These are phyloP conservation scores for Lachnum nothofagi DNA, from an alignment of 2,329 filamentous ascomycete species.

Conservation along the genomic window DNA sequence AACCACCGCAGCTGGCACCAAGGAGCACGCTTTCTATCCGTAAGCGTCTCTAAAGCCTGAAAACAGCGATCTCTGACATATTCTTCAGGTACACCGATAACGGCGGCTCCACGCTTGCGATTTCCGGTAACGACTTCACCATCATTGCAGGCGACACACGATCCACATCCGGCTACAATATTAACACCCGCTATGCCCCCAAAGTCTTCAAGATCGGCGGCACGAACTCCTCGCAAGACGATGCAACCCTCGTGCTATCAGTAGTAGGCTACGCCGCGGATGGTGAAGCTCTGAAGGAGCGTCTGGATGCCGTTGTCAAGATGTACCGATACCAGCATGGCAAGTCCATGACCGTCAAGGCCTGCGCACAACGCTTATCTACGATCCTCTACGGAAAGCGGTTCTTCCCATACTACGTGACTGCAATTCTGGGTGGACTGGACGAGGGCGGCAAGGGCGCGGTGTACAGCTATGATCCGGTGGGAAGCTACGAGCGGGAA, in stretches of 20 bases:
- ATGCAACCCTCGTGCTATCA: slow-evolving; percentile 81
- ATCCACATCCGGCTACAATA: slow-evolving; percentile 93
- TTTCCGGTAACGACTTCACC: slow-evolving; percentile 87
- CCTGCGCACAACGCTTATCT: slow-evolving; percentile 88
- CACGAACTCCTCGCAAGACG: slow-evolving; percentile 76
- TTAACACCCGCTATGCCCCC: slow-evolving; percentile 92
- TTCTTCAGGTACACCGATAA: slow-evolving; percentile 87
- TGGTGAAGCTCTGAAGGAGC: slow-evolving; percentile 87
- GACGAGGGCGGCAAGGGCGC: slow-evolving; percentile 94
- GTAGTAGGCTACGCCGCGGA: slow-evolving; percentile 96
- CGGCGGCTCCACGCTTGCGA: slow-evolving; percentile 91
- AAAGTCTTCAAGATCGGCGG: slow-evolving; percentile 98
- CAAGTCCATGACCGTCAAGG: slow-evolving; percentile 90
- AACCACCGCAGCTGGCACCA: slow-evolving; percentile 48
- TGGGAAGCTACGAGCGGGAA: slow-evolving; percentile 95
- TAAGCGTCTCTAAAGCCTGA: slow-evolving; percentile 43
- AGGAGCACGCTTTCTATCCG: slow-evolving; percentile 88
- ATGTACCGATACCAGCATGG: slow-evolving; percentile 98
- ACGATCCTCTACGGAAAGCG: slow-evolving; percentile 96
- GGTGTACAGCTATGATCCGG: slow-evolving; percentile 95
- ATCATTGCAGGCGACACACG: slow-evolving; percentile 97
- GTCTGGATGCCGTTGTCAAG: slow-evolving; percentile 90
- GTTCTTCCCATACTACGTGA: slow-evolving; percentile 98
- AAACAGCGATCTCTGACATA: background rate
- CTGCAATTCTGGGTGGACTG: slow-evolving; percentile 86